phyloP scores from a whole-genome alignment of 129 eudicot species.

The Erigeron canadensis region DNA sequence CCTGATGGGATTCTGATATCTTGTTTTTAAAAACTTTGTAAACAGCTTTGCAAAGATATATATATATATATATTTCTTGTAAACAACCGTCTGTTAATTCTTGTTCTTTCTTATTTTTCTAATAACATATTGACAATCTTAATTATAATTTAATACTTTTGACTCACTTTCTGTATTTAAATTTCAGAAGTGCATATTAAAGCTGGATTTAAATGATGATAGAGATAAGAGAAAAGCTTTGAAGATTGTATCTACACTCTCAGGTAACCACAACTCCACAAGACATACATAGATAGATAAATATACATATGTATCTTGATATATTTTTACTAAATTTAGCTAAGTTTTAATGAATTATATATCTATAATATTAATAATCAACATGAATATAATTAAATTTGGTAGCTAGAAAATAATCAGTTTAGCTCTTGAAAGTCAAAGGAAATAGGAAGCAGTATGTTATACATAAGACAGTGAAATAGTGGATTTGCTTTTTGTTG shows the following conservation, averaged over 20 bases:
- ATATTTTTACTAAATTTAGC: background rate
- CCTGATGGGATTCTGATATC: background rate
- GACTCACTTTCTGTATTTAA: constrained; percentile 12
- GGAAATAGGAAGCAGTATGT: background rate
- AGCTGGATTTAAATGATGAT: constrained; percentile 73
- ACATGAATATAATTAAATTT: background rate
- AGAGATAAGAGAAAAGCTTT: constrained; percentile 73
- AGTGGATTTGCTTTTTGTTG: constrained; percentile 24
- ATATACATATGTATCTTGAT: background rate
- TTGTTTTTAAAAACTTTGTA: background rate
- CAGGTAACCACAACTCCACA: constrained; percentile 49
- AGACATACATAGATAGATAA: background rate
- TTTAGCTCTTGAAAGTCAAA: constrained; percentile 30
- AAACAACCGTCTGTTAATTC: background rate
- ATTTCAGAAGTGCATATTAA: constrained; percentile 67
- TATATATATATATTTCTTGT: no score
- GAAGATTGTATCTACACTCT: constrained; percentile 68
- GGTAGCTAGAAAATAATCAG: constrained; percentile 3
- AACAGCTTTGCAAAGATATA: no score
- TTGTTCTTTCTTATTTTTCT: background rate
- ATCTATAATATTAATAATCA: background rate
- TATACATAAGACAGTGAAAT: constrained; percentile 11
- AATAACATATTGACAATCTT: background rate
- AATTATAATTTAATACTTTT: constrained; percentile 3
- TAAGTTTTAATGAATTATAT: background rate